Percentiles rank a stretch among this genome's conserved stretches.
Evolutionary conservation across 2,329 filamentous ascomycete genomes (phyloP).

Genomic region (Stromatinia cepivora): DNA sequence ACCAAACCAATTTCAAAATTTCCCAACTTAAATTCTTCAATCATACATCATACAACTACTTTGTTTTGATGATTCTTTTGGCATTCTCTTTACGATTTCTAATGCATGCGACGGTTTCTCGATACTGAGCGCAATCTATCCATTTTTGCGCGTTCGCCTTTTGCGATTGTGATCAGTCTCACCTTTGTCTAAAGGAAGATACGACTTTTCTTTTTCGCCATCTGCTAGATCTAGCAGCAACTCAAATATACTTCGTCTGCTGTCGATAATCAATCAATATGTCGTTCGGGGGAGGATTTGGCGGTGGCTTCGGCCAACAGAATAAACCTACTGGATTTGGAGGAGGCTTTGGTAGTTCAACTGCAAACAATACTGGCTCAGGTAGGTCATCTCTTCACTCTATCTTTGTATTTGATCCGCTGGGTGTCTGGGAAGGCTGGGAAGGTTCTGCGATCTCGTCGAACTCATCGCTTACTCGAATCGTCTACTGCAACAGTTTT

Average conservation of each 20-base stretch:
- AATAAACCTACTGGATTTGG: slow-evolving; percentile 57
- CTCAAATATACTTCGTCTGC: slow-evolving; percentile 16
- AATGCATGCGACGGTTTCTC: slow-evolving; percentile 35
- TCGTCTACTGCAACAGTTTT: slow-evolving; percentile 44
- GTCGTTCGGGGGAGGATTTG: slow-evolving; percentile 41
- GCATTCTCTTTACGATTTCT: slow-evolving; percentile 33
- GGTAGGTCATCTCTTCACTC: slow-evolving; percentile 39
- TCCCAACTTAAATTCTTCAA: slow-evolving; percentile 27
- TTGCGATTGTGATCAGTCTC: slow-evolving; percentile 35
- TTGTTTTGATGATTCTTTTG: slow-evolving; percentile 29
- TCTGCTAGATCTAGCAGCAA: slow-evolving; percentile 20
- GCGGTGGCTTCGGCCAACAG: slow-evolving; percentile 59
- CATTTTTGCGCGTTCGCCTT: slow-evolving; percentile 35
- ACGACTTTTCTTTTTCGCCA: slow-evolving; percentile 24
- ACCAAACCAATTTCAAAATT: slow-evolving; percentile 24
- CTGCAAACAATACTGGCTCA: slow-evolving; percentile 37
- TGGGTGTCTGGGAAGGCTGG: background rate
- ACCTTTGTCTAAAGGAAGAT: slow-evolving; percentile 26
- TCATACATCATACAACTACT: slow-evolving; percentile 10
- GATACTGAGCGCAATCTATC: slow-evolving; percentile 35
- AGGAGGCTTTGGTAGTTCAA: slow-evolving; percentile 51
- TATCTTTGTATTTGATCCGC: slow-evolving; percentile 16
- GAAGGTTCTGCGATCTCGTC: slow-evolving; percentile 24
- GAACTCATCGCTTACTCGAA: slow-evolving; percentile 41
- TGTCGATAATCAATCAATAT: slow-evolving; percentile 32